Evolutionary conservation across 1,139 yeast species (phyloP), one percentile per base, ranked within the genome.

Genomic region (Geotrichum citri-aurantii): DNA sequence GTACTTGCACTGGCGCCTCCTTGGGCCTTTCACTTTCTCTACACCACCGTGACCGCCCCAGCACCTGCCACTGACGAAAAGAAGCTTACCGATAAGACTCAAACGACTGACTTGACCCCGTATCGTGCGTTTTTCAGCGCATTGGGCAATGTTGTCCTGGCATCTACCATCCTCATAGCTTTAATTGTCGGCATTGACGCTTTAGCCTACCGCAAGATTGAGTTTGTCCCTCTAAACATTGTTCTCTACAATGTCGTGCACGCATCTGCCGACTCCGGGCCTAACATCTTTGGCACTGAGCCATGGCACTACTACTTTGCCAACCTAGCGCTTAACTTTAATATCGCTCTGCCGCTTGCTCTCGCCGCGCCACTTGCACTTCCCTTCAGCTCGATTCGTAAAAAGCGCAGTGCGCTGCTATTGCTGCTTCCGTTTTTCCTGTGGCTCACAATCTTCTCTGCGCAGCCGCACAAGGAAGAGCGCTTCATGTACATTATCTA

Each of bases 381-480:
- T 31, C 50, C 59, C 2, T 48, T 60, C 17, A 57, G 54, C 21
- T 63, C 52, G 24, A 46, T 61, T 14, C 53, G 50, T 37, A 46
- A 47, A 3, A 47, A 48, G 21, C 31, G 33, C 14, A 48, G 50
- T 3, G 33, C 59, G 21, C 42, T 62, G 19, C 46, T 63, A 24
- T 47, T 64, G n/a, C 48, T 65, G 23, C 53, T 65, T 7, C 85
- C 87, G 4, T 69, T 88, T 37, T 59, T 80, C 3, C 55, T 87
- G 0, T 92, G 98, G 98, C 69, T 80, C 27, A 73, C 71, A 0
- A 78, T 91, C 2, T 89, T 92, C 69, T 77, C 79, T 59, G 64
- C 73, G 7, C 97, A 91, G 67, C 95, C 97, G 1, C 98, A 92
- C 70, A 93, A 93, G 70, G 98, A 92, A 70, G 98, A 92, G 70